Conservation (phyloP, 345 rosid species). For the Hevea brasiliensis region DNA sequence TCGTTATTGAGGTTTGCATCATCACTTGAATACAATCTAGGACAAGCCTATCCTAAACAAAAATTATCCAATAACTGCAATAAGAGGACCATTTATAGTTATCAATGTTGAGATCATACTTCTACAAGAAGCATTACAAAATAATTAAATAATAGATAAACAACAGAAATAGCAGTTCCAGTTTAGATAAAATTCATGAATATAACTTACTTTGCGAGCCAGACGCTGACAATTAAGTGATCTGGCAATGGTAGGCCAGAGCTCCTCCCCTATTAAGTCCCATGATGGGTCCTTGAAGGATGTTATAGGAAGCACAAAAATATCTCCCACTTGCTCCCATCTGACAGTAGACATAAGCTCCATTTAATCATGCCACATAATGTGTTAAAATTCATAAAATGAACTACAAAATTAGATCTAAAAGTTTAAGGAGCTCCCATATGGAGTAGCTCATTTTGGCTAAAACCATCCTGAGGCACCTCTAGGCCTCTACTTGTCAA, state of each 20-base stretch:
- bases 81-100: not conserved
- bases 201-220: slow-evolving; percentile 69
- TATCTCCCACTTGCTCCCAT: slow-evolving; percentile 91
- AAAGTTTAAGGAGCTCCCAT: not conserved
- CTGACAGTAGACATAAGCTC: slow-evolving; percentile 37
- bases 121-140: not conserved
- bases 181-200: not conserved
- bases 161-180: not conserved
- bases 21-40: not conserved
- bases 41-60: not conserved
- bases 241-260: slow-evolving; percentile 70
- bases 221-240: slow-evolving; percentile 63
- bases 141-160: not conserved
- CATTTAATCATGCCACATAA: not conserved
- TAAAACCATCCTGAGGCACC: too few relatives aligned
- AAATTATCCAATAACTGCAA: not conserved
- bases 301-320: slow-evolving; percentile 75
- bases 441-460: too few relatives aligned
- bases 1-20: too few relatives aligned
- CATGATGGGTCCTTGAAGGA: slow-evolving; percentile 77
- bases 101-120: not conserved
- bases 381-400: not conserved
- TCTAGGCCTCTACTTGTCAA: too few relatives aligned
- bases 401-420: not conserved
- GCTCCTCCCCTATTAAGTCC: slow-evolving; percentile 64